Evolutionary conservation across 2,329 filamentous ascomycete genomes (phyloP).

Genomic region (Alternaria brassicicola): DNA sequence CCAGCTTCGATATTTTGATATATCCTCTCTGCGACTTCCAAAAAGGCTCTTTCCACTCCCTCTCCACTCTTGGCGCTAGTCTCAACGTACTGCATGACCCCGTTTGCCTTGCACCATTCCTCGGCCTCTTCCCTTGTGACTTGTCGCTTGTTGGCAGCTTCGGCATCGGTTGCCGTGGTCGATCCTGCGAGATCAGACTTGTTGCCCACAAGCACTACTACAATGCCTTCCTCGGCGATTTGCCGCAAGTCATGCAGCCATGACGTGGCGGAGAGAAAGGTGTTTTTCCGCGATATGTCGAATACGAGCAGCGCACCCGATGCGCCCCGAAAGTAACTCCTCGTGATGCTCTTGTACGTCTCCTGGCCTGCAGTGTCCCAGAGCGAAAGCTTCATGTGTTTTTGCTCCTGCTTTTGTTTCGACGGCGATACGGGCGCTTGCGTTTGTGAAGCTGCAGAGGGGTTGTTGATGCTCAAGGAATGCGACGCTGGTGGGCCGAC

Average conservation of each 20-base stretch:
- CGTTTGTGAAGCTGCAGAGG: slow-evolving; percentile 31
- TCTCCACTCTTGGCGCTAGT: slow-evolving; percentile 95
- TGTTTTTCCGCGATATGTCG: slow-evolving; percentile 84
- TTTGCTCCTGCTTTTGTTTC: slow-evolving; percentile 54
- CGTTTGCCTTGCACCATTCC: slow-evolving; percentile 85
- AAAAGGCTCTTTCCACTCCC: slow-evolving; percentile 90
- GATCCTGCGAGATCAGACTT: slow-evolving; percentile 78
- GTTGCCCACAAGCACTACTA: slow-evolving; percentile 93
- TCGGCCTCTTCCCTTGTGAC: slow-evolving; percentile 84
- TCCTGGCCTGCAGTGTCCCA: slow-evolving; percentile 98
- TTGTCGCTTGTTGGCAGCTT: slow-evolving; percentile 70
- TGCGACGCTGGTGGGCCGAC: slow-evolving; percentile 81
- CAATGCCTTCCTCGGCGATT: slow-evolving; percentile 94
- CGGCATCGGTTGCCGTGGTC: slow-evolving; percentile 45
- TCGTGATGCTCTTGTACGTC: slow-evolving; percentile 94
- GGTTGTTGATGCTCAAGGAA: slow-evolving; percentile 61
- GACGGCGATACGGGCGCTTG: slow-evolving; percentile 26
- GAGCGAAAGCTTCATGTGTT: slow-evolving; percentile 90
- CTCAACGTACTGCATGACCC: slow-evolving; percentile 91
- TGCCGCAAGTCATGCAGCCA: slow-evolving; percentile 94
- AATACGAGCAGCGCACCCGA: slow-evolving; percentile 85
- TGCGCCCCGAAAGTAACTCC: slow-evolving; percentile 89
- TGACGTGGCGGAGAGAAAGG: slow-evolving; percentile 85
- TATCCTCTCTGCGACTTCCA: slow-evolving; percentile 92
- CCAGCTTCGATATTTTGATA: slow-evolving; percentile 96